A percentile compares a stretch with the other conserved stretches of the same genome.
phyloP scores from a whole-genome alignment of 2,329 filamentous ascomycete species.

The Berkeleyomyces basicola region DNA sequence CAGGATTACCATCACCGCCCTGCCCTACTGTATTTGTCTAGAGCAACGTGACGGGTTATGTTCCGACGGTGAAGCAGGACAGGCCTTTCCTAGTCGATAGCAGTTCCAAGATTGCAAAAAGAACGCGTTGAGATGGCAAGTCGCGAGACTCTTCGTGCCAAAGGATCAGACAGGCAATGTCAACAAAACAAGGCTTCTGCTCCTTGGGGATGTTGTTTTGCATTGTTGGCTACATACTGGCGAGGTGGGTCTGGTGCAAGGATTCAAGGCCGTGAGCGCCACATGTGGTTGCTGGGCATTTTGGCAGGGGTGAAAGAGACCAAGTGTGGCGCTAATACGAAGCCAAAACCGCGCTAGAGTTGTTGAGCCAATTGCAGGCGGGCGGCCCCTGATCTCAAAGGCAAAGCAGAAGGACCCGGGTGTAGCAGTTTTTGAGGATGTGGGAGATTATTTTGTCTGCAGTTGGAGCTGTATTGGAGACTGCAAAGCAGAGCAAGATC shows the following conservation, averaged over 20 bases:
- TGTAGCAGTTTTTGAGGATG: too few species aligned
- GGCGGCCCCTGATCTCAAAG: neutral
- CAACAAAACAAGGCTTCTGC: neutral
- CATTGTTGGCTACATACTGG: neutral
- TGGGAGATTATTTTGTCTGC: too few species aligned
- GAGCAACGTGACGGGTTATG: too few species aligned
- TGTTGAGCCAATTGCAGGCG: neutral
- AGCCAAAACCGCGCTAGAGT: neutral
- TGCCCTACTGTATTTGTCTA: too few species aligned
- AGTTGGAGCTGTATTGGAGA: too few species aligned
- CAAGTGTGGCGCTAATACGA: slow-evolving; percentile 1
- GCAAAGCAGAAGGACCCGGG: neutral
- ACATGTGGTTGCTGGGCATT: neutral
- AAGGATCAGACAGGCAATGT: neutral
- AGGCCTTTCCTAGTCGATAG: neutral
- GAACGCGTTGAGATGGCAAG: neutral
- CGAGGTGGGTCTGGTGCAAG: neutral
- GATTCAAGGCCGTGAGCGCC: neutral
- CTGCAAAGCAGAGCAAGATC: too few species aligned
- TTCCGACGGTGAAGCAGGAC: too few species aligned
- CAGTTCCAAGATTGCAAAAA: neutral
- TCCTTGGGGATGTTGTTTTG: neutral
- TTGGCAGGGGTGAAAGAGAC: neutral
- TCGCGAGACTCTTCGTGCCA: neutral
- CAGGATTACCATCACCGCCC: too few species aligned